Percentiles rank a stretch among this genome's conserved stretches.
These are phyloP conservation scores for Microstroma glucosiphilum DNA, from an alignment of 1,284 basidiomycete species.

Conservation along the genomic window DNA sequence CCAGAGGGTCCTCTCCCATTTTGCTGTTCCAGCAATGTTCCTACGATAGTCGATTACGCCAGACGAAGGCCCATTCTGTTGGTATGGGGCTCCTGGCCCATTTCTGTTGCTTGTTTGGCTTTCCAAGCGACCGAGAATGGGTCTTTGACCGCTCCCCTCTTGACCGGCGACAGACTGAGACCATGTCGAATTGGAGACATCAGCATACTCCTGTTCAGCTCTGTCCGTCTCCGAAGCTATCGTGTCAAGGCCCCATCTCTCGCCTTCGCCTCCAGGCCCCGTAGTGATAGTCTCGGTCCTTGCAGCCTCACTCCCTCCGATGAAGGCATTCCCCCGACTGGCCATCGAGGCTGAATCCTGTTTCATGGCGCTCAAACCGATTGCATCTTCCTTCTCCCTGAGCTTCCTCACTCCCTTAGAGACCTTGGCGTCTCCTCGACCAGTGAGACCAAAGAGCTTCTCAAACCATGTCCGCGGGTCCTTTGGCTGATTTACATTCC, in stretches of 20 bases:
- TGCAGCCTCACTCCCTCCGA: not conserved
- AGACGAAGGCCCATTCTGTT: no score
- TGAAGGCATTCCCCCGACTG: not conserved
- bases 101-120: slow-evolving; percentile 14
- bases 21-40: slow-evolving; percentile 64
- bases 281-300: slow-evolving; percentile 31
- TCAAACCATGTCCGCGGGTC: slow-evolving; percentile 72
- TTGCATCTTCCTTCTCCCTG: slow-evolving; percentile 69
- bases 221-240: slow-evolving; percentile 39
- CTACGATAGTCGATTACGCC: slow-evolving; percentile 64
- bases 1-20: slow-evolving; percentile 94
- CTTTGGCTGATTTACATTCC: slow-evolving; percentile 76
- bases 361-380: slow-evolving; percentile 20
- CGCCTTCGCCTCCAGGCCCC: not conserved
- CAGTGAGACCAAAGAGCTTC: slow-evolving; percentile 63
- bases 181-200: not conserved
- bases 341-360: not conserved
- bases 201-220: slow-evolving; percentile 9
- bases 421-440: slow-evolving; percentile 53
- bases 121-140: not conserved
- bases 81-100: no score
- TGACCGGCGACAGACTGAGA: not conserved
- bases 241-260: slow-evolving; percentile 22
- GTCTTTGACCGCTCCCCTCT: not conserved
- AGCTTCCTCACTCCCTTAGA: slow-evolving; percentile 79